Evolutionary conservation across 495 filamentous ascomycete species (phyloP), one percentile per base, ranked within the genome.

Genomic region (Parmelia sp.): DNA sequence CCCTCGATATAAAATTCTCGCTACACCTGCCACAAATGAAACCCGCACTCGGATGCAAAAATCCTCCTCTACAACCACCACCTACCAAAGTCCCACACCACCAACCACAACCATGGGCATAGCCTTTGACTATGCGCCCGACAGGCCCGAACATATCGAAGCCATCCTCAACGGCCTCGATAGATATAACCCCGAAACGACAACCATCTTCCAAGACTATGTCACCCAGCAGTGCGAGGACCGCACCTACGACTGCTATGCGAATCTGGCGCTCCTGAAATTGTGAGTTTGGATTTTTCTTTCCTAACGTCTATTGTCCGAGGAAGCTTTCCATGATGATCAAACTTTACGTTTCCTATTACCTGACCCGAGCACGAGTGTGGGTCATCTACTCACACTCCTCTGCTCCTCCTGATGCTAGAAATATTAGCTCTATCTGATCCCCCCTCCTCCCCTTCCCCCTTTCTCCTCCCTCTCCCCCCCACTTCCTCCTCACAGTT

Each of bases 171-270:
- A 88, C 79, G 91, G 95, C 63, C 89, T 99, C 65, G 94, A 99
- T 79, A 83, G 95, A 66, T 99, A 99, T 80, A 99, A 99, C 77
- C 95, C 95, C 49, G 94, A 99, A 77, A 96, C 93, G 29, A 96
- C 94, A 58, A 82, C 83, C 40, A 82, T 92, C 61, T 93, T 99
- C 81, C 92, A 97, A 80, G 90, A 93, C 73, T 97, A 99, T 74
- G 88, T 99, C 45, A 80, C 82, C 68, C 87, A 90, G 74, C 95
- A 99, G 80, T 99, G 95, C 81, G 95, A 97, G 77, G 86, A 90
- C 75, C 84, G 88, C 77, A 90, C 89, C 62, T 93, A 91, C 75
- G 95, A 99, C 79, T 90, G 86, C 79, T 96, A 96, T 75, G 92
- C 95, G 68, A 97, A 97, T 77, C 76, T 97, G 73, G 94, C 95